Percentiles rank a stretch among this genome's conserved stretches.
Evolutionary conservation across 2,329 filamentous ascomycete genomes (phyloP).

Genomic region (Dothistroma septosporum): DNA sequence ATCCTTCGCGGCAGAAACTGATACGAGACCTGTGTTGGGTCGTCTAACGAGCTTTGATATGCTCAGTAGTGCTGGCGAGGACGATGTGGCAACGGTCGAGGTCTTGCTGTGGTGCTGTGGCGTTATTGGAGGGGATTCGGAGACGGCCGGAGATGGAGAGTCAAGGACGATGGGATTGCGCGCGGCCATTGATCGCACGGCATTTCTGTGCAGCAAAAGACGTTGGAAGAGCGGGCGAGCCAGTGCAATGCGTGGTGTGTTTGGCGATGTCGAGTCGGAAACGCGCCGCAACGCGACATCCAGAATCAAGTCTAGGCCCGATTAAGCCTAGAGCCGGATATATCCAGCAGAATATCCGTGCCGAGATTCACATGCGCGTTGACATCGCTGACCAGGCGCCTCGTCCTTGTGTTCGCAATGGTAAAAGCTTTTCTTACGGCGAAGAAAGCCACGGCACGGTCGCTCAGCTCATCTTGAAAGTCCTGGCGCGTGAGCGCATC

Average conservation of each 20-base stretch:
- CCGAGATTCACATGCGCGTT: neutral
- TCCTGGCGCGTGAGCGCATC: neutral
- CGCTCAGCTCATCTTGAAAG: neutral
- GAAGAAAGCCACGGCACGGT: neutral
- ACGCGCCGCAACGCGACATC: neutral
- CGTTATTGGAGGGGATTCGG: slow-evolving; percentile 18
- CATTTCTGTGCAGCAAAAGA: slow-evolving; percentile 13
- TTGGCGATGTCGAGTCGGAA: neutral
- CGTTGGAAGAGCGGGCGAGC: neutral
- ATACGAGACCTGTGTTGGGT: neutral
- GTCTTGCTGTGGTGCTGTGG: slow-evolving; percentile 13
- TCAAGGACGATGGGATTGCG: slow-evolving; percentile 24
- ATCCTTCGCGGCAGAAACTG: slow-evolving; percentile 13
- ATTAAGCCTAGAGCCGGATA: neutral
- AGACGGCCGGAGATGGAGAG: slow-evolving; percentile 22
- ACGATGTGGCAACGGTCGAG: slow-evolving; percentile 9
- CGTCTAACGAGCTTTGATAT: slow-evolving; percentile 14
- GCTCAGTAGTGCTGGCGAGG: slow-evolving; percentile 20
- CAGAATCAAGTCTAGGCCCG: neutral
- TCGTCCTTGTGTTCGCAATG: neutral
- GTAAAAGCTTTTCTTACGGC: neutral
- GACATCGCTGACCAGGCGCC: neutral
- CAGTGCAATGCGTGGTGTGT: neutral
- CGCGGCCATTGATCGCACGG: slow-evolving; percentile 16
- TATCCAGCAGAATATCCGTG: neutral